These are phyloP conservation scores for Nemania sp. DNA, from an alignment of 2,329 filamentous ascomycete genomes.

Conservation along the genomic window DNA sequence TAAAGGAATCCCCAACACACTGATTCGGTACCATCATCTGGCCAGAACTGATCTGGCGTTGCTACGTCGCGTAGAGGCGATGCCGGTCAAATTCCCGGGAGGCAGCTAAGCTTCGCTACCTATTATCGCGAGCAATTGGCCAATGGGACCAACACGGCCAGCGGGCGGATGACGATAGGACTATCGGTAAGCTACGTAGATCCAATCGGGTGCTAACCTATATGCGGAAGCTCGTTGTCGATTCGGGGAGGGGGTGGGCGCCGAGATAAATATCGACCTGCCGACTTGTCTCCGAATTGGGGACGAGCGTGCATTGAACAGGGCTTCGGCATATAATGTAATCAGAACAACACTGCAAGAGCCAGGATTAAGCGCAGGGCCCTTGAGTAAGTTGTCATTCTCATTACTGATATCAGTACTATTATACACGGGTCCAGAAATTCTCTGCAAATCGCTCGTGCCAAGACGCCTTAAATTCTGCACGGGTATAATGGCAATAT, in stretches of 20 bases:
- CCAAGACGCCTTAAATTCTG: conserved; percentile 5
- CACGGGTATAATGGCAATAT: conserved; percentile 10
- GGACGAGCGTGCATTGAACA: background rate
- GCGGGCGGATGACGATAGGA: conserved; percentile 7
- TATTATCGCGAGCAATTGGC: conserved; percentile 9
- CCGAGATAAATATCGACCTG: background rate
- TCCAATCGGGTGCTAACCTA: conserved; percentile 5
- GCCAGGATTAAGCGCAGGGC: background rate
- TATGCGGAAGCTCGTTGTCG: conserved; percentile 20
- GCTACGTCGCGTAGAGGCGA: background rate
- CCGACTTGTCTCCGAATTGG: background rate
- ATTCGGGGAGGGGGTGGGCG: conserved; percentile 9
- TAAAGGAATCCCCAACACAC: background rate
- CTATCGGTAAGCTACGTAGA: background rate
- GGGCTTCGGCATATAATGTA: background rate
- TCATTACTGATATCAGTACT: conserved; percentile 9
- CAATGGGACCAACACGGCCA: conserved; percentile 4
- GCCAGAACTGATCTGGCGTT: too few relatives aligned
- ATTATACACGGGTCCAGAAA: too few relatives aligned
- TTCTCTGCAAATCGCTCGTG: background rate
- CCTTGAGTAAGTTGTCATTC: background rate
- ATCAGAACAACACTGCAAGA: background rate
- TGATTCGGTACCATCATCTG: conserved; percentile 1
- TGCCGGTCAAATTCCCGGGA: conserved; percentile 8
- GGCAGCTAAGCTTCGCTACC: conserved; percentile 18